Evolutionary conservation across 2,329 filamentous ascomycete species (phyloP).

Genomic region (Incumbomyces delicatus): DNA sequence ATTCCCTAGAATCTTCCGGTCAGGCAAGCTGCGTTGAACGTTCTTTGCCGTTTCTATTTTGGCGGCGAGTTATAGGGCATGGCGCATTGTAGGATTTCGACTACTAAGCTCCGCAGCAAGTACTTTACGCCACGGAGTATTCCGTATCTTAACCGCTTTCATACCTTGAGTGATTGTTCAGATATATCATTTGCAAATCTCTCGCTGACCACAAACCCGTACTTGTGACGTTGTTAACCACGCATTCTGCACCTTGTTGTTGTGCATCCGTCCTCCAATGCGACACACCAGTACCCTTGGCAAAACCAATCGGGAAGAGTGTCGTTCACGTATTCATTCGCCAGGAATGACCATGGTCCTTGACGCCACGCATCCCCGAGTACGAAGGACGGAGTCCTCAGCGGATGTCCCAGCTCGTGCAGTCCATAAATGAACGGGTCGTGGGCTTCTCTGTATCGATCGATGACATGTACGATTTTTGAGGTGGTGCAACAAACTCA

Average conservation of each 20-base stretch:
- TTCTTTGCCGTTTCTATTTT: too few species aligned
- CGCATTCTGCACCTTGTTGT: slow-evolving; percentile 30
- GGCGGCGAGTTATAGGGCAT: too few species aligned
- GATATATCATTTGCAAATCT: slow-evolving; percentile 15
- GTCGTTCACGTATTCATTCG: slow-evolving; percentile 50
- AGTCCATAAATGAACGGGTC: slow-evolving; percentile 50
- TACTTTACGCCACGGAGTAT: not conserved
- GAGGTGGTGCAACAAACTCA: slow-evolving; percentile 40
- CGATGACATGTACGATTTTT: slow-evolving; percentile 28
- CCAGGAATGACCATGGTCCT: too few species aligned
- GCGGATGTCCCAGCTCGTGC: slow-evolving; percentile 40
- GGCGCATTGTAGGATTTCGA: too few species aligned
- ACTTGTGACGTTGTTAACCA: slow-evolving; percentile 20
- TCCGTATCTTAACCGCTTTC: not conserved
- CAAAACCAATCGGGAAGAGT: slow-evolving; percentile 48
- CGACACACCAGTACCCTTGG: slow-evolving; percentile 46
- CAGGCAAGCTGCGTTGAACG: too few species aligned
- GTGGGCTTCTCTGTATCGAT: slow-evolving; percentile 27
- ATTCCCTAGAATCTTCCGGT: too few species aligned
- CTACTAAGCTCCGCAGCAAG: too few species aligned
- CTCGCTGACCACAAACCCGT: slow-evolving; percentile 17
- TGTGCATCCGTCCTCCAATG: slow-evolving; percentile 46
- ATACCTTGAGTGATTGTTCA: too few species aligned
- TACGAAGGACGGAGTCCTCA: slow-evolving; percentile 46
- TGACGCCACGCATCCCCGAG: too few species aligned